Conservation (phyloP, 1,284 basidiomycete species). For the Rhodotorula glutinis region DNA sequence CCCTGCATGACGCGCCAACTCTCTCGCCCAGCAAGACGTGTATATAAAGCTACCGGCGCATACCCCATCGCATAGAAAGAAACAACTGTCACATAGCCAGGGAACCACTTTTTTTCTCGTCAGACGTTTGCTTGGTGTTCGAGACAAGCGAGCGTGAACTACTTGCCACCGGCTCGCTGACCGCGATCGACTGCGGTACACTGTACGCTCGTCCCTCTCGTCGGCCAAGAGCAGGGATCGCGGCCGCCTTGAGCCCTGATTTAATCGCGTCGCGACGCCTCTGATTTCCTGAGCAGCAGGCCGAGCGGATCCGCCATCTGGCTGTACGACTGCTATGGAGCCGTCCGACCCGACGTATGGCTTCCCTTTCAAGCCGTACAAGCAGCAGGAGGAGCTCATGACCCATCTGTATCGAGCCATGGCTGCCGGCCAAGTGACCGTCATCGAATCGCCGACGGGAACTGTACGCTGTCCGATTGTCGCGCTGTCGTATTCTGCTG, state of each 20-base stretch:
- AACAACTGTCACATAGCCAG: too few relatives aligned
- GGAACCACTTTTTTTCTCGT: too few relatives aligned
- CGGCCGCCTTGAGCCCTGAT: too few relatives aligned
- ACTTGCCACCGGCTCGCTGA: too few relatives aligned
- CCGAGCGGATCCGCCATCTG: neutral
- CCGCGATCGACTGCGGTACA: too few relatives aligned
- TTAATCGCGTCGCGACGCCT: neutral
- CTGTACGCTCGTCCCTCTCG: too few relatives aligned
- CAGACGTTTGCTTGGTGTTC: too few relatives aligned
- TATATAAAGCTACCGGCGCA: neutral
- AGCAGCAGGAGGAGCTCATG: constrained; percentile 87
- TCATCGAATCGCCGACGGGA: constrained; percentile 57
- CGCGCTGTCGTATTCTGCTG: too few relatives aligned
- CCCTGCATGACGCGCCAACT: neutral
- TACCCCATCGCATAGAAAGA: neutral
- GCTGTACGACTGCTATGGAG: neutral
- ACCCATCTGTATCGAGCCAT: constrained; percentile 76
- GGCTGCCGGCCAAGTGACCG: constrained; percentile 67
- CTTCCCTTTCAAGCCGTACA: constrained; percentile 83
- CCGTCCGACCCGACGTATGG: constrained; percentile 27
- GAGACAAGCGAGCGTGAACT: too few relatives aligned
- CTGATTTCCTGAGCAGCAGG: too few relatives aligned
- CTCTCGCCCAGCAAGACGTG: neutral
- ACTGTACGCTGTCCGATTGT: constrained; percentile 45
- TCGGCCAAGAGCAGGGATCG: too few relatives aligned